Conservation (phyloP, 352 stramenopile species). For the Globisporangium sylvaticum region DNA sequence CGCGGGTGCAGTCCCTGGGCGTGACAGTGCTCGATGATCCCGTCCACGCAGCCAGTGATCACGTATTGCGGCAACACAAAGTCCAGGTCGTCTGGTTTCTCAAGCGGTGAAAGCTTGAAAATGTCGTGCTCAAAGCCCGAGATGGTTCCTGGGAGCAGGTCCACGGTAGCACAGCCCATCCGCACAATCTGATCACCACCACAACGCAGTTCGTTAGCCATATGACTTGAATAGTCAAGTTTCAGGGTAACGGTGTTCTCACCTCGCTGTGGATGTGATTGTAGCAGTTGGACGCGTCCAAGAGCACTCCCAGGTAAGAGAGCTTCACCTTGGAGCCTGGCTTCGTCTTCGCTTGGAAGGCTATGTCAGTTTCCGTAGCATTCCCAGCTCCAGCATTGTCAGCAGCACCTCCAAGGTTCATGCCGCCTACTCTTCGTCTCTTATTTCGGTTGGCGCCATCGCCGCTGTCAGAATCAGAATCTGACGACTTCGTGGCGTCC, state of each 20-base stretch:
- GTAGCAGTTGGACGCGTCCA: constrained; percentile 5
- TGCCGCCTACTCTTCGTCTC: not conserved
- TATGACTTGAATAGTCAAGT: not conserved
- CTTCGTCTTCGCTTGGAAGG: not conserved
- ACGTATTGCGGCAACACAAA: constrained; percentile 8
- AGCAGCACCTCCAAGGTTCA: not conserved
- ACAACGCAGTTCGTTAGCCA: not conserved
- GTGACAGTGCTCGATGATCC: constrained; percentile 2
- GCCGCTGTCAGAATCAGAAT: not conserved
- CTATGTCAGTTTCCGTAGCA: not conserved
- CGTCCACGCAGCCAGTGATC: not conserved
- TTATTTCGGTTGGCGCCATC: not conserved
- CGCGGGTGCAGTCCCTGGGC: not conserved
- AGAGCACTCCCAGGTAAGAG: not conserved
- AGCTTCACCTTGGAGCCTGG: not conserved
- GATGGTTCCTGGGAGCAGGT: not conserved
- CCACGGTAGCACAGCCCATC: not conserved
- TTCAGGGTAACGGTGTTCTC: not conserved
- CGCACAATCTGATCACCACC: not conserved
- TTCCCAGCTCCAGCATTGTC: not conserved
- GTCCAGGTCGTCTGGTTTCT: constrained; percentile 3
- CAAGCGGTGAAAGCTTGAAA: not conserved
- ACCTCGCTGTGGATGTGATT: constrained; percentile 3
- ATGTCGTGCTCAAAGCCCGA: constrained; percentile 9
- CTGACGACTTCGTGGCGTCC: not conserved